Base-by-base conservation (phyloP, 2,329 filamentous ascomycete species). In the Aspergillus sp. region DNA sequence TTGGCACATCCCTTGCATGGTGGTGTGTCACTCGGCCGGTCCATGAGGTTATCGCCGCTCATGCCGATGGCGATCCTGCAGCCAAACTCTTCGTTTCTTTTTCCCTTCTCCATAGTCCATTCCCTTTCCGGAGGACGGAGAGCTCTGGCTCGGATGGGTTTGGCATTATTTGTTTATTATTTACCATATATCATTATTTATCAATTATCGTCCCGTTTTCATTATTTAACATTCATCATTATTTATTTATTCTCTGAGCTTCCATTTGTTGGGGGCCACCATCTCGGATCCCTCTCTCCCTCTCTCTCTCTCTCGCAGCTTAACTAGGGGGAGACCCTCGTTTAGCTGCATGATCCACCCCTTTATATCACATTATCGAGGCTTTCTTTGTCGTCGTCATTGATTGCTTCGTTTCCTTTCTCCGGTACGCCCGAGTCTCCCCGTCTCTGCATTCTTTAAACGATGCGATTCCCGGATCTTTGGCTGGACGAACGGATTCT, bases 1-100 rank as follows among this genome's bases (percentile, higher is more conserved):
- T n/a, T 14, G 16, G 45, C 18, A 47, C 45, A 66, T 64, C 65
- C 65, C 65, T 67, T 67, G 63, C 65, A 62, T 65, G 55, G 50
- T 4, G n/a, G 49, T 57, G 63, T 65, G 63, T 65, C 60, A 66
- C 62, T 55, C 54, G 58, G 24, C 29, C 6, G 36, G 53, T 55
- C 59, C 58, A 65, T 64, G 62, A 64, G 62, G 63, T 61, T 65
- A 60, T 64, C 57, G 53, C 51, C 45, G 56, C 36, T 49, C 52
- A 60, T 52, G 55, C 61, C 57, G 58, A 49, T 49, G 58, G 50
- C 54, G 55, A 63, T 57, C 63, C 56, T 63, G 62, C 57, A 57
- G 49, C 39, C 14, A 29, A 29, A 29, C 26, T 29, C 26, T 29
- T 29, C 26, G 26, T 29, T 29, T 29, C 26, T 29, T 29, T 29